Evolutionary conservation across 2,329 filamentous ascomycete species (phyloP).

Genomic region (Penicillium sp.): DNA sequence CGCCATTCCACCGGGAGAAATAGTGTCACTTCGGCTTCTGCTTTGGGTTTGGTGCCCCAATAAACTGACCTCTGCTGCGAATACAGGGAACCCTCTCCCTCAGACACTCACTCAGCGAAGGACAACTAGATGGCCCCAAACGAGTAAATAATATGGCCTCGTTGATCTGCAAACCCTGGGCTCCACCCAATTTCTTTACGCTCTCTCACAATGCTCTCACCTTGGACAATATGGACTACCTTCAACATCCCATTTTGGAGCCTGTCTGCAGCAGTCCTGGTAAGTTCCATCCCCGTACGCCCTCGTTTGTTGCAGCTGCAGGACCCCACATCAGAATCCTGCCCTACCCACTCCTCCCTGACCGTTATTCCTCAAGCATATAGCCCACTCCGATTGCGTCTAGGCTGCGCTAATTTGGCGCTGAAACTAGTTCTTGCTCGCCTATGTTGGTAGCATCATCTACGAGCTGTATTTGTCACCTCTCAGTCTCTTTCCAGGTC

Average conservation of each 20-base stretch:
- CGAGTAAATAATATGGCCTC: conserved; percentile 14
- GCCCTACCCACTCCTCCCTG: not conserved
- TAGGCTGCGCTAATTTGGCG: not conserved
- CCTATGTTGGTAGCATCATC: conserved; percentile 7
- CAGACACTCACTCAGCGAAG: too few relatives aligned
- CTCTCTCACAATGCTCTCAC: conserved; percentile 9
- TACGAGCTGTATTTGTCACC: conserved; percentile 26
- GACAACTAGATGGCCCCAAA: not conserved
- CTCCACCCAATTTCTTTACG: not conserved
- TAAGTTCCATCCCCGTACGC: conserved; percentile 22
- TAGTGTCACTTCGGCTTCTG: not conserved
- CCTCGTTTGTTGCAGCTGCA: conserved; percentile 12
- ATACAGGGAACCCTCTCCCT: not conserved
- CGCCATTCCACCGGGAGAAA: not conserved
- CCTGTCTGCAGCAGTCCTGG: conserved; percentile 16
- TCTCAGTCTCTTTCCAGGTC: conserved; percentile 29
- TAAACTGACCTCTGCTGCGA: not conserved
- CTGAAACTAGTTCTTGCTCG: conserved; percentile 2
- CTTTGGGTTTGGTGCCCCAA: not conserved
- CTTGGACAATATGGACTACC: conserved; percentile 3
- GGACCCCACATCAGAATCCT: conserved; percentile 8
- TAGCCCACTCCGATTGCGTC: not conserved
- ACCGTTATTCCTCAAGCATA: not conserved
- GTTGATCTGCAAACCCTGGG: conserved; percentile 1
- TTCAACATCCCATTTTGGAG: conserved; percentile 14